Conservation (phyloP, 345 rosid genomes). For the Acer campestre region DNA sequence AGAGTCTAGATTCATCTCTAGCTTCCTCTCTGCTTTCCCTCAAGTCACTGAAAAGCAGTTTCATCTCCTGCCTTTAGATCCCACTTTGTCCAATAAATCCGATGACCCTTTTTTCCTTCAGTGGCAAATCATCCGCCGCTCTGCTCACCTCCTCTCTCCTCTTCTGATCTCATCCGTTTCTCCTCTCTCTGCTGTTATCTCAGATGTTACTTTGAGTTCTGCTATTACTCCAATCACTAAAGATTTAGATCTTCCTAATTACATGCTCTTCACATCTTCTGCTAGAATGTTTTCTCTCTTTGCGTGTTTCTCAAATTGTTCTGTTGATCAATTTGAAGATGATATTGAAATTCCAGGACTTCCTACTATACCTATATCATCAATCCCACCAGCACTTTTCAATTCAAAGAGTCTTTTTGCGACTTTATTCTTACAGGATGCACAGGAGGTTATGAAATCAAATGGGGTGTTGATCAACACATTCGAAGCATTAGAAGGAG, state of each 20-base stretch:
- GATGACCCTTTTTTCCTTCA: slow-evolving; percentile 42
- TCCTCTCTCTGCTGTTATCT: slow-evolving; percentile 32
- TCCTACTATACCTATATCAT: slow-evolving; percentile 29
- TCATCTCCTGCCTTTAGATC: slow-evolving; percentile 26
- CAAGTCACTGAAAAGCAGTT: slow-evolving; percentile 31
- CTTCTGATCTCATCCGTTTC: slow-evolving; percentile 26
- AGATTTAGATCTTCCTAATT: slow-evolving; percentile 30
- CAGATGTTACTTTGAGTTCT: slow-evolving; percentile 29
- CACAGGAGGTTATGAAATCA: slow-evolving; percentile 9
- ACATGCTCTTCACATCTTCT: slow-evolving; percentile 31
- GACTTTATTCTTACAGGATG: slow-evolving; percentile 2
- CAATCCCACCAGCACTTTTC: slow-evolving; percentile 34
- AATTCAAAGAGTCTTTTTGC: slow-evolving; percentile 22
- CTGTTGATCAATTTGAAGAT: slow-evolving; percentile 8
- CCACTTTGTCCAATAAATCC: background rate
- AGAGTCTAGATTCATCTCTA: slow-evolving; percentile 35
- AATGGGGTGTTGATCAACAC: slow-evolving; percentile 43
- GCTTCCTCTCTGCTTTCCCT: slow-evolving; percentile 36
- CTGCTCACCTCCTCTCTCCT: slow-evolving; percentile 38
- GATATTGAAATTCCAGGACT: slow-evolving; percentile 37
- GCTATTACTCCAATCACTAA: slow-evolving; percentile 22
- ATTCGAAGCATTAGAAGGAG: slow-evolving; percentile 38
- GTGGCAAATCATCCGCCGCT: slow-evolving; percentile 35
- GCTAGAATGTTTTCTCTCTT: slow-evolving; percentile 33
- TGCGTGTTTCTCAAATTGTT: slow-evolving; percentile 4